phyloP scores from a whole-genome alignment of 495 filamentous ascomycete genomes.

The Aspergillus avenaceus region DNA sequence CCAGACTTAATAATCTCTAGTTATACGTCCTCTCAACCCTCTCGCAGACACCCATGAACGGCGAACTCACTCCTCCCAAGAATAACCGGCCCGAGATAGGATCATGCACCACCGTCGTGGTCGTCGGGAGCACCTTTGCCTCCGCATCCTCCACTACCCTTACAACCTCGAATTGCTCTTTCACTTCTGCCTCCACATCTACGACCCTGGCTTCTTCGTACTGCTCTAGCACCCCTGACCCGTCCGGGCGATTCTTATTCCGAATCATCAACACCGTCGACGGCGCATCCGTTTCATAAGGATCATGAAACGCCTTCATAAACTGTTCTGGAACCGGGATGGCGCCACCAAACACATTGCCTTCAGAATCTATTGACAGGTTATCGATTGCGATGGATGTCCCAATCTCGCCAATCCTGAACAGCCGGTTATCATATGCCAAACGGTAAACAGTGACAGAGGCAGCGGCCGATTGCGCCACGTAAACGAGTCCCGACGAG shows the following conservation, averaged over 20 bases:
- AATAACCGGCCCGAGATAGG: background rate
- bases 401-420: slow-evolving; percentile 24
- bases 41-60: background rate
- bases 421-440: slow-evolving; percentile 9
- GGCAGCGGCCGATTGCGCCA: slow-evolving; percentile 20
- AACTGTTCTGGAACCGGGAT: slow-evolving; percentile 15
- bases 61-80: background rate
- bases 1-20: too few species aligned
- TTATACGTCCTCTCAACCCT: too few species aligned
- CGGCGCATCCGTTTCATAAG: background rate
- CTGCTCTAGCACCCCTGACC: background rate
- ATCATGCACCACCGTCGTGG: background rate
- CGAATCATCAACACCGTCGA: background rate
- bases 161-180: background rate
- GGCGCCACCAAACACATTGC: slow-evolving; percentile 29
- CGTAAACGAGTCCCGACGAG: slow-evolving; percentile 24
- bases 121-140: background rate
- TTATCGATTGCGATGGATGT: slow-evolving; percentile 31
- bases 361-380: slow-evolving; percentile 31
- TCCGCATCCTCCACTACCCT: slow-evolving; percentile 2
- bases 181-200: background rate
- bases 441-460: slow-evolving; percentile 22
- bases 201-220: background rate
- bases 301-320: background rate
- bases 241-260: background rate